Evolutionary conservation across 2,329 filamentous ascomycete genomes (phyloP).

Genomic region (Colletotrichum euphorbiae): DNA sequence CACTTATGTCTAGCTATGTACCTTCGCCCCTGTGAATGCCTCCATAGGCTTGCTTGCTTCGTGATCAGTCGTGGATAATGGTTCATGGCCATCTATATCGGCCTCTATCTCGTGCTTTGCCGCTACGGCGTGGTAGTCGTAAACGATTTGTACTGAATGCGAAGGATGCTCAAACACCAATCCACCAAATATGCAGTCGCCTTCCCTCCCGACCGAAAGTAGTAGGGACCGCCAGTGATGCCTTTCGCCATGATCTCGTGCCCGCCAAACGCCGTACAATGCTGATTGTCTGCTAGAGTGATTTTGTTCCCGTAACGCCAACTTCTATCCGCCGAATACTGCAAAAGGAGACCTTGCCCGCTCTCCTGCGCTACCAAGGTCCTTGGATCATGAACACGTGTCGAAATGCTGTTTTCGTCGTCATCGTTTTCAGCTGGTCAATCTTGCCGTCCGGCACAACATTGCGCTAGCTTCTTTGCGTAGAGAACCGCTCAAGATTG

Average conservation of each 20-base stretch:
- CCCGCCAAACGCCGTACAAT: constrained; percentile 40
- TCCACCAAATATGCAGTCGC: neutral
- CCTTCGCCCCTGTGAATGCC: neutral
- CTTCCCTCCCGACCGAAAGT: constrained; percentile 3
- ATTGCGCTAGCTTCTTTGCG: neutral
- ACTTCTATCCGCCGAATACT: constrained; percentile 14
- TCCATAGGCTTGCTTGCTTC: constrained; percentile 6
- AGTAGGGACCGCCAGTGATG: constrained; percentile 7
- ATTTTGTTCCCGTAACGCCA: constrained; percentile 27
- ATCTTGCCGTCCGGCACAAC: neutral
- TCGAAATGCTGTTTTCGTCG: constrained; percentile 8
- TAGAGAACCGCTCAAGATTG: constrained; percentile 44
- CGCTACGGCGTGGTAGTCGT: neutral
- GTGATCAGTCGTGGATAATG: constrained; percentile 14
- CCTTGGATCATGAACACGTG: neutral
- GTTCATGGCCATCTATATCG: neutral
- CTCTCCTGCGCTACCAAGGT: neutral
- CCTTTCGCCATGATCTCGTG: constrained; percentile 3
- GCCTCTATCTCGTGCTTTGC: constrained; percentile 1
- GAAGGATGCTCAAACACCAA: neutral
- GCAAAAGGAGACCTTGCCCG: constrained; percentile 20
- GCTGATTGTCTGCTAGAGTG: constrained; percentile 24
- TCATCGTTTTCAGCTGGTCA: neutral
- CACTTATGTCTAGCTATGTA: constrained; percentile 20
- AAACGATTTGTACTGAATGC: neutral